A percentile compares a stretch with the other conserved stretches of the same genome.
Evolutionary conservation across 116 monocot genomes (phyloP).

Genomic region (Phalaenopsis hybrid): DNA sequence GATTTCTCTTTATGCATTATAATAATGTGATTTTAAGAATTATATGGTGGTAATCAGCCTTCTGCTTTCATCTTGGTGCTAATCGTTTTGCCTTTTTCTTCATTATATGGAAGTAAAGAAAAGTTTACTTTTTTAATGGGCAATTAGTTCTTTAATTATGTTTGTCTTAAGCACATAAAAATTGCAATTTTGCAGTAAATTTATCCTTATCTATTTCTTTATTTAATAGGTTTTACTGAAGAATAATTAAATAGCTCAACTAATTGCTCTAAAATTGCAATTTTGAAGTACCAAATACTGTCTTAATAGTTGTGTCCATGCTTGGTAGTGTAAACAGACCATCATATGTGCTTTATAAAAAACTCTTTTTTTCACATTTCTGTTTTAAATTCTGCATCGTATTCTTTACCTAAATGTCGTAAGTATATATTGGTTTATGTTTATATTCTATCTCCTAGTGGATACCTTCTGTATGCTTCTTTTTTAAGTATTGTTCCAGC

Average conservation of each 20-base stretch:
- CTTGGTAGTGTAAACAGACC: neutral
- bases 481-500: neutral
- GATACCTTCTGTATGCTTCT: neutral
- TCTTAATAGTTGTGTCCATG: neutral
- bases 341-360: neutral
- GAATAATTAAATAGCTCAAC: neutral
- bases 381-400: neutral
- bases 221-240: neutral
- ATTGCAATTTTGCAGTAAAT: neutral
- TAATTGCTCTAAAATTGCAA: neutral
- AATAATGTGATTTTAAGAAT: neutral
- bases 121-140: neutral
- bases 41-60: neutral
- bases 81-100: neutral
- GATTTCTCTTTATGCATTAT: conserved; percentile 1
- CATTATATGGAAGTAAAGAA: neutral
- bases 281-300: neutral
- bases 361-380: neutral
- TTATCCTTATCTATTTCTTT: neutral
- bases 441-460: neutral
- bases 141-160: neutral
- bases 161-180: neutral
- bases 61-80: neutral
- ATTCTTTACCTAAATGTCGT: neutral
- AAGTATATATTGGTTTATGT: neutral